Base-by-base conservation (phyloP, 1,284 basidiomycete species). In the Trichosporon sp. region DNA sequence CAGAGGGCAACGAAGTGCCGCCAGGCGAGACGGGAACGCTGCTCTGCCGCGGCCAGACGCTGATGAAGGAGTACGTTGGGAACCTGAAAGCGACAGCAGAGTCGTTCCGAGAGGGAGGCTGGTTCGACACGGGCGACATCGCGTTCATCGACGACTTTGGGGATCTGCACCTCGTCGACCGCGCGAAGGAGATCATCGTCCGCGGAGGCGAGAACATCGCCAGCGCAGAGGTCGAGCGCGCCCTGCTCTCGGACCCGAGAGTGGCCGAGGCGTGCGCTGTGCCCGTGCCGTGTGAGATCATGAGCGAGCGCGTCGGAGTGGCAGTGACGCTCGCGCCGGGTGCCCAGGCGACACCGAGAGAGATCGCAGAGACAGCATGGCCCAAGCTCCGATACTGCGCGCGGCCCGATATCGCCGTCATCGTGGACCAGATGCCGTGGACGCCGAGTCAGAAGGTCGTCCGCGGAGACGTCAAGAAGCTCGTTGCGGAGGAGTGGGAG, bases 51-150 rank as follows among this genome's bases (percentile, higher is more conserved):
- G 77, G 77, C 6, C 71, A 71, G 14, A 74, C 75, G 62, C 70
- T 78, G n/a, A 78, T 78, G 77, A 77, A 76, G 63, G 70, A 70
- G 52, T 78, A 78, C 56, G 69, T 70, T 37, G 70, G 68, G 10
- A 72, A 78, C 65, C 66, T 70, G 19, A 69, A 68, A 58, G 76
- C 76, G 1, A 78, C 76, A 0, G 59, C 60, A 16, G 62, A 68
- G 34, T 69, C 72, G 3, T 58, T 77, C 4, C 74, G 76, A 60
- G 16, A 37, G 1, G 73, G 76, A 16, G 77, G 77, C 13, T 78
- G 76, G 76, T 65, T 77, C 9, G 72, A 78, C 67, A 74, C 76
- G 14, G 76, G 76, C 11, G 76, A 78, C 69, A 63, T 73, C 1
- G 76, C 66, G 3, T 67, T 56, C 44, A 58, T 75, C 13, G 73